Evolutionary conservation across 495 filamentous ascomycete genomes (phyloP).

Genomic region (Lasiosphaeris hirsuta): DNA sequence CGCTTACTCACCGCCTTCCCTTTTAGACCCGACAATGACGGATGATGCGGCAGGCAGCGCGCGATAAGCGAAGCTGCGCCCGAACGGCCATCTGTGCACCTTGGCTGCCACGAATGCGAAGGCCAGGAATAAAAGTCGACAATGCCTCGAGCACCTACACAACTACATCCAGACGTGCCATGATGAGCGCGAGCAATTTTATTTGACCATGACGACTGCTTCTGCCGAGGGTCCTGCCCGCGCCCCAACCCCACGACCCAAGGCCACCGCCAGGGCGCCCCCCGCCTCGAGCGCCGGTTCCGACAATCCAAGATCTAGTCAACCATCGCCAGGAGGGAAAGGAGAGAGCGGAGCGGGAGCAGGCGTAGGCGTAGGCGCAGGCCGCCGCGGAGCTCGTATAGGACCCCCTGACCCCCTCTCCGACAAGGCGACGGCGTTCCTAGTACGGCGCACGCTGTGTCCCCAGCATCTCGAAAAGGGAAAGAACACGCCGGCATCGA

Average conservation of each 20-base stretch:
- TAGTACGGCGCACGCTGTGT: constrained; percentile 52
- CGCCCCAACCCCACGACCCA: constrained; percentile 27
- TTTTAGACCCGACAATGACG: constrained; percentile 1
- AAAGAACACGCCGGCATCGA: constrained; percentile 39
- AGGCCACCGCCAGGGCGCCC: constrained; percentile 26
- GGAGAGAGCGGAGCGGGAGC: constrained; percentile 1
- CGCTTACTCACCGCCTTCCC: constrained; percentile 23
- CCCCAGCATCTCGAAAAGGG: constrained; percentile 45
- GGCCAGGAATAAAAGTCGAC: not conserved
- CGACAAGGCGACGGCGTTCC: constrained; percentile 48
- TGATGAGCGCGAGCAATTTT: not conserved
- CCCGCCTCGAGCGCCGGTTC: constrained; percentile 25
- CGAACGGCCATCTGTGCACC: not conserved
- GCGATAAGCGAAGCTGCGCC: constrained; percentile 14
- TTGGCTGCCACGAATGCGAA: not conserved
- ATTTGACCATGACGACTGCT: constrained; percentile 25
- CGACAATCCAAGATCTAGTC: constrained; percentile 8
- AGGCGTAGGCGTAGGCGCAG: constrained; percentile 3
- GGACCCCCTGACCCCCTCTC: constrained; percentile 42
- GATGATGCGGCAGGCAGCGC: constrained; percentile 2
- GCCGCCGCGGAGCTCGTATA: constrained; percentile 30
- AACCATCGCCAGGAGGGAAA: not conserved
- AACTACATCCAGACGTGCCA: not conserved
- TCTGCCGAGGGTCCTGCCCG: constrained; percentile 24
- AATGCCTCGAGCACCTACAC: not conserved